Base-by-base conservation (phyloP, 2,329 filamentous ascomycete genomes). In the Curvularia eragrostidis region DNA sequence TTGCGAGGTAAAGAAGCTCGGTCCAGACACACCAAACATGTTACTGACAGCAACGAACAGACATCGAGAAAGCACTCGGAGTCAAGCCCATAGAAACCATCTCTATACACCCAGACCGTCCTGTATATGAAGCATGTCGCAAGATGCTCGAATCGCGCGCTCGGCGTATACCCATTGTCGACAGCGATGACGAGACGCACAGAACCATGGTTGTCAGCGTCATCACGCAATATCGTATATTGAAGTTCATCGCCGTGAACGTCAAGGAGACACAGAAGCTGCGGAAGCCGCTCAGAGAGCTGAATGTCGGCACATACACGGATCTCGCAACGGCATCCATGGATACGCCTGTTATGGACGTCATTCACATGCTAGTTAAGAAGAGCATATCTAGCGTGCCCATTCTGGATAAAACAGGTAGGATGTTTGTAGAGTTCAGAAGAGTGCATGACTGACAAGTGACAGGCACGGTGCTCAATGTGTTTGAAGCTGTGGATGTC, bases 211-310 rank as follows among this genome's bases (percentile, higher is more conserved):
- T 99, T 18, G 91, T 99, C 60, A 97, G 93, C 69, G 95, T 99
- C 60, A 91, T 99, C 58, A 99, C 95, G 0, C 95, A 99, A 77
- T 99, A 99, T 78, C 90, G 96, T 57, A 98, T 99, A 68, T 86
- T 99, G 64, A 99, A 99, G 76, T 99, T 99, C 76, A 96, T 99
- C 61, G 93, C 95, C 10, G 94, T 99, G 78, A 99, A 99, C 78
- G 88, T 91, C 39, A 88, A 89, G 68, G 91, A 96, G 74, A 97
- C 94, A 4, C 89, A 96, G 68, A 86, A 93, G 73, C 81, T 99
- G 60, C 91, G 91, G 74, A 97, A 96, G 79, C 89, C 92, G 9
- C 83, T 99, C 55, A 86, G 87, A 59, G 93, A 97, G 62, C 85
- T 98, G 18, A 87, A 87, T 24, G 83, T 99, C 8, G 96, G 95